Base-by-base conservation (phyloP, 1,284 basidiomycete genomes). In the Pisolithus thermaeus region DNA sequence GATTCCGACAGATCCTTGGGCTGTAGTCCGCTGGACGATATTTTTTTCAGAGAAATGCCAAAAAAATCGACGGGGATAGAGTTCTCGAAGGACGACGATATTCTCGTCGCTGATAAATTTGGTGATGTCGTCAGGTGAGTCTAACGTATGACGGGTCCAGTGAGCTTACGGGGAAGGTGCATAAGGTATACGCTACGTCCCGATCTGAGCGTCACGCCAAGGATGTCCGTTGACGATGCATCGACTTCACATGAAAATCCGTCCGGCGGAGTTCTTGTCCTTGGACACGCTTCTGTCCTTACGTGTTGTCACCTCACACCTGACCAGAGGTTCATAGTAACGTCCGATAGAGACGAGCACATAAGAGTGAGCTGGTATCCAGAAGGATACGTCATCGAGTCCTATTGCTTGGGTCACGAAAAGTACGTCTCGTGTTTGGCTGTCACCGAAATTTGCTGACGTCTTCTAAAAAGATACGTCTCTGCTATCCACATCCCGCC, bases 261-360 rank as follows among this genome's bases (percentile, higher is more conserved):
- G 0, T 84, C 84, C 0, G 78, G 82, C 43, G 90, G 88, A 32
- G 75, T 77, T 4, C 82, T 94, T 49, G 69, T 96, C 30, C 73
- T 95, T 1, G 92, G 94, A 4, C 94, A 97, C 61, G 83, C 88
- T 1, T 96, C 92, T 9, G 79, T 92, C 46, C 70, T 97, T 50
- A 94, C 87, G 4, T 70, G 78, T 1, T 83, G 90, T 63, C 60
- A 84, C 39, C 77, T 95, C 48, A 79, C 84, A 0, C 63, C 67
- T 0, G 83, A 90, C 61, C 82, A 86, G 56, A 77, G 76, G 52
- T 84, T 78, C 61, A 83, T 97, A 61, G 77, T 96, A 58, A 91
- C 92, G 0, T 87, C 90, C 0, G 94, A 97, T 65, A 73, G 94
- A 43, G 94, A 97, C 63, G 94, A 97, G 65, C 94, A 97, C 64